Percentiles rank a stretch among this genome's conserved stretches.
These are phyloP conservation scores for Flammula alnicola DNA, from an alignment of 1,284 basidiomycete genomes.

Conservation along the genomic window DNA sequence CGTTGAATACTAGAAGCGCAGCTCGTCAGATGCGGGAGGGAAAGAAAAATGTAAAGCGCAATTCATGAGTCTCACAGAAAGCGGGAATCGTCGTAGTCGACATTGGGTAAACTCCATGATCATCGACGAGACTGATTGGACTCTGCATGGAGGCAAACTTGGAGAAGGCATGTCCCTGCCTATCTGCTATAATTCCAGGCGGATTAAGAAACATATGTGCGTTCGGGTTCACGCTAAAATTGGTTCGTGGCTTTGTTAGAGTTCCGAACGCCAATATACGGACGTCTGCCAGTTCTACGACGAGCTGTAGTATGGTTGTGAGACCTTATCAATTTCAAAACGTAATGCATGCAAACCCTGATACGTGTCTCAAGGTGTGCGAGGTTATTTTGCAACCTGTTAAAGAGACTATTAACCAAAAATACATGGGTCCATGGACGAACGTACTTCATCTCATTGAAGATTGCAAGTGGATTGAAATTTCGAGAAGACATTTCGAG, in stretches of 20 bases:
- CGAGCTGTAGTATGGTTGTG: conserved; percentile 47
- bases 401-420: neutral
- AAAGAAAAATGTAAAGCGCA: neutral
- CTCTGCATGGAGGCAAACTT: conserved; percentile 23
- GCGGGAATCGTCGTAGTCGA: conserved; percentile 27
- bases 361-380: conserved; percentile 64
- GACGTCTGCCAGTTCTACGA: conserved; percentile 72
- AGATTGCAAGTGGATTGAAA: conserved; percentile 67
- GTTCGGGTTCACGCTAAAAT: conserved; percentile 64
- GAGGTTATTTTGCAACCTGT: conserved; percentile 66
- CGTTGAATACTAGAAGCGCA: conserved; percentile 28
- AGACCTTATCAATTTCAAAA: neutral
- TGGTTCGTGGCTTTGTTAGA: conserved; percentile 57
- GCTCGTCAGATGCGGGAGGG: neutral
- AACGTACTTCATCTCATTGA: conserved; percentile 73
- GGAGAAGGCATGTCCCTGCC: conserved; percentile 22
- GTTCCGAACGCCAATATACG: conserved; percentile 76
- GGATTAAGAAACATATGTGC: conserved; percentile 70
- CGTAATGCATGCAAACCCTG: conserved; percentile 47
- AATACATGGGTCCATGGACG: neutral
- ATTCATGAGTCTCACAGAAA: conserved; percentile 25
- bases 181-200: conserved; percentile 54
- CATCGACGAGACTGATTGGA: conserved; percentile 32
- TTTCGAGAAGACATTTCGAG: conserved; percentile 66
- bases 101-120: conserved; percentile 47